Evolutionary conservation across 495 filamentous ascomycete genomes (phyloP).

Genomic region (Penicillium coffeae): DNA sequence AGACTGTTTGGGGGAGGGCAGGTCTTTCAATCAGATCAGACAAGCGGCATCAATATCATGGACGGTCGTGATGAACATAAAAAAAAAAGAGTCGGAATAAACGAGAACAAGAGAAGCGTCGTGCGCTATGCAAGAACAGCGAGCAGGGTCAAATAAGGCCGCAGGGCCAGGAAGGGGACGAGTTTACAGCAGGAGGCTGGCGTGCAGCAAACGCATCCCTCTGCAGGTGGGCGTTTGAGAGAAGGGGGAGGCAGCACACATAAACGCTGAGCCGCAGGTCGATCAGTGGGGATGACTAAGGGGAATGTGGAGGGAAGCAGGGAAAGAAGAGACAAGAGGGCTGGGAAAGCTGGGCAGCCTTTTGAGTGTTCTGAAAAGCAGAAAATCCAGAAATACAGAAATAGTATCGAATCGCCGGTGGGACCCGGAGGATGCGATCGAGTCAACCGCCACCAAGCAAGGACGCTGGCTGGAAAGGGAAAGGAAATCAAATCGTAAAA

Average conservation of each 20-base stretch:
- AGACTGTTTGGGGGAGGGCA: not conserved
- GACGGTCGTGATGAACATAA: not conserved
- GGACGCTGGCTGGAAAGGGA: conserved; percentile 11
- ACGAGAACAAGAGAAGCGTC: not conserved
- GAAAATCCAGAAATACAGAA: too few relatives aligned
- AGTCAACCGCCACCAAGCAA: conserved; percentile 32
- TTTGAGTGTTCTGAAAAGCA: conserved; percentile 17
- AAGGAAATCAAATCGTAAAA: not conserved
- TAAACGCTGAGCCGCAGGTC: conserved; percentile 30
- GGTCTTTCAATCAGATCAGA: not conserved
- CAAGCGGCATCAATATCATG: not conserved
- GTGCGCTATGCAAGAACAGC: not conserved
- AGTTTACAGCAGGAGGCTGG: conserved; percentile 27
- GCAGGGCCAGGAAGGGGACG: conserved; percentile 13
- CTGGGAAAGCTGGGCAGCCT: conserved; percentile 29
- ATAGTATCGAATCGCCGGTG: conserved; percentile 16
- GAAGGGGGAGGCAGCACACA: conserved; percentile 31
- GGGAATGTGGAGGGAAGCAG: conserved; percentile 12
- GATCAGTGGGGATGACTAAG: conserved; percentile 27
- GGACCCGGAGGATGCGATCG: conserved; percentile 11
- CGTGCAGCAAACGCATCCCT: conserved; percentile 33
- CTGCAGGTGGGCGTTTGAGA: conserved; percentile 30
- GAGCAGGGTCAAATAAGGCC: not conserved
- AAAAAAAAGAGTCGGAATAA: not conserved
- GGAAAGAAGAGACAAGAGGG: conserved; percentile 24